Base-by-base conservation (phyloP, 1,284 basidiomycete genomes). In the Cutaneotrichosporon cutaneum region DNA sequence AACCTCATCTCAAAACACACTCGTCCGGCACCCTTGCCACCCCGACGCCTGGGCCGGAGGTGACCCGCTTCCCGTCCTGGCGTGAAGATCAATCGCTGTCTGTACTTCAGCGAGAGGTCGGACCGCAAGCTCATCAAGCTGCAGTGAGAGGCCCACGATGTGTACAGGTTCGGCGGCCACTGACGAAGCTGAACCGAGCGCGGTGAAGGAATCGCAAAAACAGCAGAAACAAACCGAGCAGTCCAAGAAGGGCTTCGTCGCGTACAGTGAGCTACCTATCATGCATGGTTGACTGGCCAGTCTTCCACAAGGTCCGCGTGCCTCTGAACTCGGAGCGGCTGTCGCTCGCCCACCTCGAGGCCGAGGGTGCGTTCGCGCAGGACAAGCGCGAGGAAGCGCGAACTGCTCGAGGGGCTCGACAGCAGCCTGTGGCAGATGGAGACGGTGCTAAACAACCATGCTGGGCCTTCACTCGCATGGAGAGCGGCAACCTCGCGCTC, bases 261-360 rank as follows among this genome's bases (percentile, higher is more conserved):
- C 88, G 52, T 90, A 90, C 74, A 88, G 44, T 45, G 21, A 14
- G 44, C 21, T 6, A 21, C 18, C 10, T 45, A 3, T 14, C 21
- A 2, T 5, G 9, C n/a, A 5, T 45, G 4, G 11, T n/a, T 13
- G 10, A 13, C 16, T 14, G 13, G 5, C 14, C 44, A 45, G 44
- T 77, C 67, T 78, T 78, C 58, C 77, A 78, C 63, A 74, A 91
- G 82, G 91, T 92, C 73, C 87, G 92, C 66, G 92, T 95, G 51
- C 92, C 93, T 21, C 82, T 95, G 64, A 94, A 95, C 72, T 93
- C 91, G 33, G 92, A 92, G 1, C 80, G 93, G 11, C 82, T 94
- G 36, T 91, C 92, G 0, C 88, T 93, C 11, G 92, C 94, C 79
- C 94, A 95, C 72, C 88, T 94, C 83, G 87, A 89, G 63, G 90